Evolutionary conservation across 1,284 basidiomycete genomes (phyloP), one percentile per base, ranked within the genome.

Genomic region (Boletellus dicymbophilus): DNA sequence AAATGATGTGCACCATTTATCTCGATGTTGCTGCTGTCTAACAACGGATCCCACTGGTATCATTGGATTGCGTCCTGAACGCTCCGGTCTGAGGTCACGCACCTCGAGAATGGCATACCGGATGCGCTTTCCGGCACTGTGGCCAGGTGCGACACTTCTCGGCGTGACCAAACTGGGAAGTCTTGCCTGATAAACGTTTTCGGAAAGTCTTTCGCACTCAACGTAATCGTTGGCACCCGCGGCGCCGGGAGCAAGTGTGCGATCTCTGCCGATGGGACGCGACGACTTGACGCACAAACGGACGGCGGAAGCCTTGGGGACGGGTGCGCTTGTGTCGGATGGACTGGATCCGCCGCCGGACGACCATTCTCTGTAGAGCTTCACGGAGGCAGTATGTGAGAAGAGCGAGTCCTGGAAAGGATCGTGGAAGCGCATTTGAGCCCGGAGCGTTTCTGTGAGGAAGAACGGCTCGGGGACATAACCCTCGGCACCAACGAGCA

Each of bases 391-490:
- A 2, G 88, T 77, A 58, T 89, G 77, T 3, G 90, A 89, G 65
- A 88, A 90, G 22, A 92, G 69, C 4, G 90, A 92, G 52, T 89
- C 85, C 62, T 90, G 85, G 27, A 84, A 71, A 8, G 91, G 92
- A 61, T 94, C 91, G 67, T 95, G 90, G 60, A 94, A 94, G 12
- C 91, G 81, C 30, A 81, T 82, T 68, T 94, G 91, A 57, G 85
- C 85, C 57, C 82, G 77, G 37, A 95, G 79, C 0, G 83, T 91
- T 70, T 90, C 87, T 8, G 88, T 90, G 55, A 96, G 74, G 68
- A 94, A 95, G 57, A 86, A 85, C 1, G 93, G 90, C 63, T 95
- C 93, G 12, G 93, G 90, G 13, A 90, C 88, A 65, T 94, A 95
- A 44, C 93, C 91, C 55, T 85, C 79, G 27, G 83, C 74, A 31